phyloP scores from a whole-genome alignment of 305 asterid species.

The Plantago coronopus region DNA sequence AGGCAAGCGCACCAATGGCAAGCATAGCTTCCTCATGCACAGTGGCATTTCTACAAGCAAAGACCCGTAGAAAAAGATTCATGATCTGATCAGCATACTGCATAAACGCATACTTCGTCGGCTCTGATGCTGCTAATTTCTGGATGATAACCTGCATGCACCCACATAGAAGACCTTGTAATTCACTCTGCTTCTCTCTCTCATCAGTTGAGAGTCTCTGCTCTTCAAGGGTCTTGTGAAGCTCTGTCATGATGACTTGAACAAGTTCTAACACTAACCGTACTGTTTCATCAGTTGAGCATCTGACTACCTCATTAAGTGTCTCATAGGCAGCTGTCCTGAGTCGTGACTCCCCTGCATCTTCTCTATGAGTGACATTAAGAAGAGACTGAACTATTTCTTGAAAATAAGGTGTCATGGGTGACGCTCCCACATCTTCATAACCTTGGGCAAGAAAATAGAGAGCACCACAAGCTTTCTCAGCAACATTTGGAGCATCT shows the following conservation, averaged over 20 bases:
- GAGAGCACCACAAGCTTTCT: constrained; percentile 92
- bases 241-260: constrained; percentile 83
- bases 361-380: constrained; percentile 78
- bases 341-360: constrained; percentile 78
- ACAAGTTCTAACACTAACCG: constrained; percentile 70
- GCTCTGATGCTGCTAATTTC: constrained; percentile 66
- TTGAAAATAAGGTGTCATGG: constrained; percentile 74
- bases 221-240: constrained; percentile 75
- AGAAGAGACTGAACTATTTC: constrained; percentile 81
- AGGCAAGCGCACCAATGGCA: constrained; percentile 92
- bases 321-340: constrained; percentile 92
- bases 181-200: constrained; percentile 81
- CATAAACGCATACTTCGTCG: constrained; percentile 58
- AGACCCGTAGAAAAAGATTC: constrained; percentile 75
- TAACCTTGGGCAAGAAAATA: constrained; percentile 89
- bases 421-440: constrained; percentile 72
- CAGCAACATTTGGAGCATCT: constrained; percentile 88
- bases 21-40: constrained; percentile 98
- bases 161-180: constrained; percentile 93
- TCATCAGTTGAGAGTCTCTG: constrained; percentile 78
- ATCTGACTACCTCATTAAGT: constrained; percentile 86
- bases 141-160: constrained; percentile 89
- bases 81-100: constrained; percentile 88
- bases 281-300: constrained; percentile 81
- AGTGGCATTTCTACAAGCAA: constrained; percentile 86